phyloP scores from a whole-genome alignment of 1,284 basidiomycete species.

The Taiwanofungus camphoratus region DNA sequence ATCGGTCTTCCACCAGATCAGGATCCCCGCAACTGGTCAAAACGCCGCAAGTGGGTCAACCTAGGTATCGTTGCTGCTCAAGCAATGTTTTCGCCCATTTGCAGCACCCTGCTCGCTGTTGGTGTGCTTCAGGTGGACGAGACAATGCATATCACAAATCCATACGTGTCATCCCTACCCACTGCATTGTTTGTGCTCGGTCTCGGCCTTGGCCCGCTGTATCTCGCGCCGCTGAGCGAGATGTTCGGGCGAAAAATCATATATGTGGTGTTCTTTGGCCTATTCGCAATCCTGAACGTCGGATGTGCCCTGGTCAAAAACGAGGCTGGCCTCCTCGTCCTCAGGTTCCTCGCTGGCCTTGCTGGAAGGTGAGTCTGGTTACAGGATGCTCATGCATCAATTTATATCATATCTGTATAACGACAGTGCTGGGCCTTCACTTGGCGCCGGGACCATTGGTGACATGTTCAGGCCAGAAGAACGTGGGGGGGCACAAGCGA shows the following conservation, averaged over 20 bases:
- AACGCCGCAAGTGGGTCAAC: slow-evolving; percentile 10
- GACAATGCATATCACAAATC: slow-evolving; percentile 3
- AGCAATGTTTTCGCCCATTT: slow-evolving; percentile 7
- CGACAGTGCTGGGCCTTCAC: slow-evolving; percentile 8
- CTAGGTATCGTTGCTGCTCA: slow-evolving; percentile 8
- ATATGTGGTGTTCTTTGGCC: slow-evolving; percentile 7
- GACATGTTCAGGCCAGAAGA: slow-evolving; percentile 12
- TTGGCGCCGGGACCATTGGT: slow-evolving; percentile 10
- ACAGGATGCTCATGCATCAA: too few species aligned
- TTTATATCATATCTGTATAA: too few species aligned
- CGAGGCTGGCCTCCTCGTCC: slow-evolving; percentile 4
- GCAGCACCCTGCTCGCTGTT: slow-evolving; percentile 9
- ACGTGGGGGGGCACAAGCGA: slow-evolving; percentile 9
- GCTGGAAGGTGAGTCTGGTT: slow-evolving; percentile 6
- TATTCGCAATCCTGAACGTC: slow-evolving; percentile 8
- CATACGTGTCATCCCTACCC: slow-evolving; percentile 8
- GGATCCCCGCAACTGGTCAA: slow-evolving; percentile 8
- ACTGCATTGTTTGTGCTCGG: slow-evolving; percentile 9
- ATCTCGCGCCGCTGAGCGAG: slow-evolving; percentile 9
- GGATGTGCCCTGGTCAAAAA: slow-evolving; percentile 9
- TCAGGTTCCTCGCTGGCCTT: slow-evolving; percentile 8
- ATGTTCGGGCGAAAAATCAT: slow-evolving; percentile 9
- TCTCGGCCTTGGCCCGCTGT: slow-evolving; percentile 8
- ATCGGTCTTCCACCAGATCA: slow-evolving; percentile 1
- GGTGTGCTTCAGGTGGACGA: slow-evolving; percentile 6